These are phyloP conservation scores for Ophiostoma sp. DNA, from an alignment of 2,329 filamentous ascomycete species.

Conservation along the genomic window DNA sequence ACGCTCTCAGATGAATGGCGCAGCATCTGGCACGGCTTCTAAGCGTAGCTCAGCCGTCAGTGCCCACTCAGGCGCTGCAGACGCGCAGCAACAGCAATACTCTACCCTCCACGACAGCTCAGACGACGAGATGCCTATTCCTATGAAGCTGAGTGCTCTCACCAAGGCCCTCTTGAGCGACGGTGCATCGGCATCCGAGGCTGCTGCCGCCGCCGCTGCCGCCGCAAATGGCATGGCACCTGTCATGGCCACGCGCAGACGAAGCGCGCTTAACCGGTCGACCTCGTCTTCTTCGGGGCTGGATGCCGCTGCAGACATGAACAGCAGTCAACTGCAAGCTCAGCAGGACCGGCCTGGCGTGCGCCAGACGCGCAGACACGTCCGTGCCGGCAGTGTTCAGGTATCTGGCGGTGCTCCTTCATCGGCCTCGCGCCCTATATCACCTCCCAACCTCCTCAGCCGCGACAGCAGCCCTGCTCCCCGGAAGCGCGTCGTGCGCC, in stretches of 20 bases:
- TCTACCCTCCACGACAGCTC: slow-evolving; percentile 73
- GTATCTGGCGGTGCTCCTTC: slow-evolving; percentile 29
- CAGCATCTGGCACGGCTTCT: slow-evolving; percentile 23
- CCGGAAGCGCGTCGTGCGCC: slow-evolving; percentile 53
- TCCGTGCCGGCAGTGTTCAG: slow-evolving; percentile 47
- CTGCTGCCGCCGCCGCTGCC: slow-evolving; percentile 26
- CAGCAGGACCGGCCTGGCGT: slow-evolving; percentile 23
- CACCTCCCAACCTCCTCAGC: slow-evolving; percentile 39
- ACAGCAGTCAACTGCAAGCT: slow-evolving; percentile 29
- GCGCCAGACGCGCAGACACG: slow-evolving; percentile 38
- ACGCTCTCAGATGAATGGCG: slow-evolving; percentile 38
- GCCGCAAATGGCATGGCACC: slow-evolving; percentile 38
- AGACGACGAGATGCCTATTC: slow-evolving; percentile 86
- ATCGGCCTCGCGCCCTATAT: slow-evolving; percentile 37
- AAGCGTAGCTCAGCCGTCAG: slow-evolving; percentile 21
- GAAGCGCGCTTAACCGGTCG: slow-evolving; percentile 46
- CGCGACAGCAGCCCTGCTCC: slow-evolving; percentile 48
- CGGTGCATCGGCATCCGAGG: slow-evolving; percentile 47
- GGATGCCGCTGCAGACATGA: slow-evolving; percentile 42
- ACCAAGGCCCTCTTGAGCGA: slow-evolving; percentile 78
- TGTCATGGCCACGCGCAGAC: slow-evolving; percentile 46
- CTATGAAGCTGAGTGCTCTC: slow-evolving; percentile 88
- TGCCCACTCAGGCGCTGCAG: slow-evolving; percentile 10
- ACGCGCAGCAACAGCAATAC: slow-evolving; percentile 42
- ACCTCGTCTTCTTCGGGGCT: slow-evolving; percentile 39